Evolutionary conservation across 345 rosid species (phyloP).

Genomic region (thale cress (Arabidopsis thaliana)): TAIR10.1 NC_003071.7:18611501-18612000

Average conservation of each 20-base stretch:
- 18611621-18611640: constrained; percentile 78
- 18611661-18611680: background rate
- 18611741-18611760: constrained; percentile 72
- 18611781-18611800: constrained; percentile 78
- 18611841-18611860: constrained; percentile 66
- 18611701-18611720: constrained; percentile 49
- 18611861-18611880: constrained; percentile 63
- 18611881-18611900: constrained; percentile 39
- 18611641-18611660: background rate
- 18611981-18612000: constrained; percentile 56
- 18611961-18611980: constrained; percentile 53
- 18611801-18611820: constrained; percentile 85
- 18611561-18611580: constrained; percentile 92
- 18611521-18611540: constrained; percentile 98
- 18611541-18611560: constrained; percentile 76
- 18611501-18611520: constrained; percentile 18
- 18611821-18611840: constrained; percentile 76
- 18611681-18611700: background rate
- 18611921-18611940: constrained; percentile 24
- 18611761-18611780: constrained; percentile 82
- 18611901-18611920: background rate
- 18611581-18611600: constrained; percentile 70
- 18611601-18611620: constrained; percentile 61
- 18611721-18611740: constrained; percentile 68
- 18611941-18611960: constrained; percentile 52